Evolutionary conservation across 345 rosid species (phyloP), one percentile per base, ranked within the genome.

Genomic region (Pugionium cornutum): DNA sequence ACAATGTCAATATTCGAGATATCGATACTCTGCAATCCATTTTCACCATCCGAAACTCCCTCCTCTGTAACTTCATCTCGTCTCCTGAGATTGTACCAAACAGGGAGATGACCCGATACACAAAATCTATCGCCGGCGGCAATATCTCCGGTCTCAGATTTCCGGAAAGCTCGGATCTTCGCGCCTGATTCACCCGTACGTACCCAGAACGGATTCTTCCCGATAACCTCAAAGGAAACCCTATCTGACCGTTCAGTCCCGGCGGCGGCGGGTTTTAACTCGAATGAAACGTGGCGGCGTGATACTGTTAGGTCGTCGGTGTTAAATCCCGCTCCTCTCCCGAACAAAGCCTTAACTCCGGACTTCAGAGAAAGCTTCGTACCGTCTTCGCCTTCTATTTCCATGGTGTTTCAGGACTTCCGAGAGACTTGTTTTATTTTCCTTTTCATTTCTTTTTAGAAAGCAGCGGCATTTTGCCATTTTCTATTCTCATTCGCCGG

Each of bases 201-300:
- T 5, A 83, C 73, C 92, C 98, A 91, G 5, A 87, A 52, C 6
- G 91, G 95, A 62, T 89, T 91, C 74, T 69, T 83, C 42, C 98
- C 92, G 26, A 81, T 56, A 41, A 89, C 95, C 62, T 79, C 75
- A 62, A 89, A 71, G 18, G 66, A 75, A 70, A 80, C 92, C 81
- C 61, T 81, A 76, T 69, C 73, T 53, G 70, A 69, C 25, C 30
- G 36, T 50, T 60, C 62, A 44, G 67, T 56, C n/a, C 47, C 77
- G 33, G 32, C 34, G 37, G 28, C 60, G 37, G 33, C 36, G 10
- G 79, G 67, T 57, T 73, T 39, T 7, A 75, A 53, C 60, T 64
- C 64, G 65, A 89, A 64, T 1, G 78, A 59, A 3, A 84, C 48
- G 76, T 89, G 98, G 33, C 73, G 78, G 75, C 90, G 92, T 33